Evolutionary conservation across 495 filamentous ascomycete genomes (phyloP).

Genomic region (Chaetomium cochliodes): DNA sequence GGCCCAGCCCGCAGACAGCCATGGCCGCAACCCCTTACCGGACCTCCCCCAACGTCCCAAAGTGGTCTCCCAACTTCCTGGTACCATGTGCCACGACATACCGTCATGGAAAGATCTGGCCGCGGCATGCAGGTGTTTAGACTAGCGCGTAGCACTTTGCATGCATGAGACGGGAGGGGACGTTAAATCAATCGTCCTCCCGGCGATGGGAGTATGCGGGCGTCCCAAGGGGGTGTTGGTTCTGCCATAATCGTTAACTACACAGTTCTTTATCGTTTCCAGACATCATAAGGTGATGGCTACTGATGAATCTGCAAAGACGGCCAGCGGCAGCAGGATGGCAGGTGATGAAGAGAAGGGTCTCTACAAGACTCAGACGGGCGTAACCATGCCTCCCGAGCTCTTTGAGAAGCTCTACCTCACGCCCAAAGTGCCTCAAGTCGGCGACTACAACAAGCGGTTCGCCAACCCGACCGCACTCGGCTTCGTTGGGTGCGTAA

Average conservation of each 20-base stretch:
- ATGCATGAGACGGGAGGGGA: background rate
- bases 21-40: background rate
- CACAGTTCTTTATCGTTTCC: background rate
- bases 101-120: background rate
- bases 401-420: slow-evolving; percentile 60
- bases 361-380: slow-evolving; percentile 39
- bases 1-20: background rate
- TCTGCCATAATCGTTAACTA: background rate
- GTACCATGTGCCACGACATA: background rate
- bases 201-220: background rate
- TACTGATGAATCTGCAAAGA: slow-evolving; percentile 16
- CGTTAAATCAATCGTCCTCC: background rate
- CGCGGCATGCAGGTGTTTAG: background rate
- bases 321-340: slow-evolving; percentile 12
- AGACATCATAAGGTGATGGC: slow-evolving; percentile 2
- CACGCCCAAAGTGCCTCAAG: slow-evolving; percentile 51
- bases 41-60: background rate
- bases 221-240: background rate
- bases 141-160: background rate
- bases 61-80: background rate
- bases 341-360: slow-evolving; percentile 42
- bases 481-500: slow-evolving; percentile 48
- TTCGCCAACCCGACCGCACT: slow-evolving; percentile 57
- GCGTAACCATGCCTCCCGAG: slow-evolving; percentile 53
- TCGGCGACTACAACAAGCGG: slow-evolving; percentile 48